Evolutionary conservation across 192 early-diverging fungal species (phyloP), one percentile per base, ranked within the genome.

Genomic region (Haplosporangium gracile): DNA sequence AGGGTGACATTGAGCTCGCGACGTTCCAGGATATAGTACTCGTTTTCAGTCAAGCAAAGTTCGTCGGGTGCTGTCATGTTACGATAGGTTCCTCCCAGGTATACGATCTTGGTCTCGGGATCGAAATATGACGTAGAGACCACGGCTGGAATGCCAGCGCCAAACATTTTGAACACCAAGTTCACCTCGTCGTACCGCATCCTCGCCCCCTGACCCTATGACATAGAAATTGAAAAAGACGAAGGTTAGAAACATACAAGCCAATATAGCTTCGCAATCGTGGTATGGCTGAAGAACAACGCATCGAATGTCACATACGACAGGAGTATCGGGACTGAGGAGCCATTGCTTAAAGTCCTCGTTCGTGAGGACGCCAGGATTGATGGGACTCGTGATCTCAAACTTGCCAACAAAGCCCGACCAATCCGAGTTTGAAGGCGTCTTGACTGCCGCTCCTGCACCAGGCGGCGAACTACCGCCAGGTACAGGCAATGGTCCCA

Each of bases 331-430:
- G 0, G 77, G 45, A 29, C 53, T 78, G 5, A 86, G 43, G 63
- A 86, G 69, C 78, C 79, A 86, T 8, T 68, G 34, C 34, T 76
- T 72, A 40, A 81, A 81, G 10, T 75, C 63, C 10, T 68, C 38
- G 10, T 45, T 55, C 8, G 29, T 40, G 0, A 85, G 42, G 7
- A 55, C 69, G 13, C 83, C 83, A 39, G 78, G 68, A 53, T 74
- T 70, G 20, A 85, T 16, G 7, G 38, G 49, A 72, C 78, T 80
- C 3, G 74, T 85, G 0, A 85, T 68, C 53, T 76, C 78, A 73
- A 85, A 85, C 74, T 65, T 85, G 13, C 74, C 83, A 72, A 79
- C 72, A 47, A 73, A 85, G 3, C 43, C 75, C 5, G 83, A 85
- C 36, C 57, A 72, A 1, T 70, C 75, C 11, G 53, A 53, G 68